phyloP scores from a whole-genome alignment of 768 basidiomycete genomes.

The Amanita subjunquillea region DNA sequence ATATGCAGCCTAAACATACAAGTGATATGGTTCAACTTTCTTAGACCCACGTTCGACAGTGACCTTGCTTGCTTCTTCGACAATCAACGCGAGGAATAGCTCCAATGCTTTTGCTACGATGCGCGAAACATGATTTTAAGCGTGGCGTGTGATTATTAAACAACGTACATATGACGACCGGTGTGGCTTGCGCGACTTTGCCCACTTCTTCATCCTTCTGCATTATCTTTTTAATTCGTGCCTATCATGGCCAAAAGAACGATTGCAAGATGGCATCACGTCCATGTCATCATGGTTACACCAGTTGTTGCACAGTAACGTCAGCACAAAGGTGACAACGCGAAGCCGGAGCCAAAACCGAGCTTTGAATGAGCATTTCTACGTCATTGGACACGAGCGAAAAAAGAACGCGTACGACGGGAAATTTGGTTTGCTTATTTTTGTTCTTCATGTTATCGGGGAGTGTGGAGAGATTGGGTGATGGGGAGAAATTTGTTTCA shows the following conservation, averaged over 20 bases:
- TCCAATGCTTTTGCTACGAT: slow-evolving; percentile 84
- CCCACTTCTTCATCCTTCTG: slow-evolving; percentile 99
- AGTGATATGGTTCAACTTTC: slow-evolving; percentile 86
- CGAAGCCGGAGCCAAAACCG: neutral
- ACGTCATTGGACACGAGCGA: neutral
- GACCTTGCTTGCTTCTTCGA: slow-evolving; percentile 76
- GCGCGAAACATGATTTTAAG: neutral
- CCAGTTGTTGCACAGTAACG: neutral
- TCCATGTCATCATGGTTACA: neutral
- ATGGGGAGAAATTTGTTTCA: neutral
- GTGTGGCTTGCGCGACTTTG: slow-evolving; percentile 94
- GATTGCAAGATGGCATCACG: neutral
- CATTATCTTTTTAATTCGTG: slow-evolving; percentile 99
- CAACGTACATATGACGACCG: slow-evolving; percentile 87
- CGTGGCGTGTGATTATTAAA: neutral
- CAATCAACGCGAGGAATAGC: slow-evolving; percentile 77
- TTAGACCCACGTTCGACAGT: slow-evolving; percentile 70
- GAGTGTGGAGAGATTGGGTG: neutral
- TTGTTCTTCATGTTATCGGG: slow-evolving; percentile 64
- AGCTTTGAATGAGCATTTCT: neutral
- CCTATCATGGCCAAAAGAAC: slow-evolving; percentile 32
- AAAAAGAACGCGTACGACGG: slow-evolving; percentile 50
- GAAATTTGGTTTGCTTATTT: slow-evolving; percentile 87
- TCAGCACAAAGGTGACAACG: neutral
- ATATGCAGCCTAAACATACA: slow-evolving; percentile 44